These are phyloP conservation scores for Antrodiella citrinella DNA, from an alignment of 768 basidiomycete genomes.

Conservation along the genomic window DNA sequence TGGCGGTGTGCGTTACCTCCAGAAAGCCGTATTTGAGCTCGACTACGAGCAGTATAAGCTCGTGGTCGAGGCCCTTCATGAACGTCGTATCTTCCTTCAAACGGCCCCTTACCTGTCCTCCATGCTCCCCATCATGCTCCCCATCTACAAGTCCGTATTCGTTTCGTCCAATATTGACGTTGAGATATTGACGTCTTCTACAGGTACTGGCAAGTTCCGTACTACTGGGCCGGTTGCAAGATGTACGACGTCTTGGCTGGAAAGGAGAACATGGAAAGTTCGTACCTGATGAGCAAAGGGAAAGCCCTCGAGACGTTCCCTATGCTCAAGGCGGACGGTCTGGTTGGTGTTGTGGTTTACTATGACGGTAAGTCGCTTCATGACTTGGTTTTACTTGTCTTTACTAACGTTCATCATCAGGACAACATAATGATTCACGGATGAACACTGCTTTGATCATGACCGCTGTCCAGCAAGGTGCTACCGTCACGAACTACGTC, in stretches of 20 bases:
- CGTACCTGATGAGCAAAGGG: conserved; percentile 91
- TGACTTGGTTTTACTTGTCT: conserved; percentile 20
- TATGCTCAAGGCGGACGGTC: conserved; percentile 87
- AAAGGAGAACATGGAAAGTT: conserved; percentile 92
- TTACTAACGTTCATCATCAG: conserved; percentile 27
- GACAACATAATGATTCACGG: conserved; percentile 96
- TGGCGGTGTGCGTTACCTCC: conserved; percentile 94
- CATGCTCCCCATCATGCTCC: conserved; percentile 96
- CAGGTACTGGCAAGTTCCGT: conserved; percentile 95
- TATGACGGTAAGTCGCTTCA: conserved; percentile 67
- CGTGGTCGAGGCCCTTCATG: conserved; percentile 87
- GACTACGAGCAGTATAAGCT: conserved; percentile 97
- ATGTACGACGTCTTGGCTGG: conserved; percentile 94
- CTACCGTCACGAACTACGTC: conserved; percentile 81
- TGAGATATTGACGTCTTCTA: background rate
- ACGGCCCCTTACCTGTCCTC: conserved; percentile 89
- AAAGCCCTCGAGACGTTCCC: conserved; percentile 93
- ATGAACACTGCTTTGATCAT: conserved; percentile 96
- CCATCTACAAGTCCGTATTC: conserved; percentile 75
- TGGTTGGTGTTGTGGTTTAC: conserved; percentile 93
- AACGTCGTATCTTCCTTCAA: conserved; percentile 88
- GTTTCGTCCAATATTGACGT: background rate
- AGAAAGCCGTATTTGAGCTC: conserved; percentile 91
- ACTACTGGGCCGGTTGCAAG: conserved; percentile 93
- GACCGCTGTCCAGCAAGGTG: conserved; percentile 90